Conservation (phyloP, 768 basidiomycete species). For the Aureoboletus auriporus region DNA sequence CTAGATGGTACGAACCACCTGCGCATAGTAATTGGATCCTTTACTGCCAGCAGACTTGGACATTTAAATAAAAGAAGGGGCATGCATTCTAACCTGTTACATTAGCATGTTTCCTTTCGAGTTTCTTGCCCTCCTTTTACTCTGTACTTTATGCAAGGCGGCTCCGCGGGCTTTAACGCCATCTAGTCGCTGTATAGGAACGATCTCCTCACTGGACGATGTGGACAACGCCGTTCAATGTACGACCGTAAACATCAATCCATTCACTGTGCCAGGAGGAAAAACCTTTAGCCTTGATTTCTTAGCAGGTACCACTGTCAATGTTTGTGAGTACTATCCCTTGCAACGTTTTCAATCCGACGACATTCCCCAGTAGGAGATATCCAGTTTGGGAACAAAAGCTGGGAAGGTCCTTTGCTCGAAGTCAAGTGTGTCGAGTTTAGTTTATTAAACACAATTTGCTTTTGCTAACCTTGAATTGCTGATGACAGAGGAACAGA, state of each 20-base stretch:
- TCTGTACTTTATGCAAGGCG: slow-evolving; percentile 16
- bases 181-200: slow-evolving; percentile 40
- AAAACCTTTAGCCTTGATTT: slow-evolving; percentile 46
- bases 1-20: too few species aligned
- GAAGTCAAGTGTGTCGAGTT: slow-evolving; percentile 38
- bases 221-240: slow-evolving; percentile 50
- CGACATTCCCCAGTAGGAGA: slow-evolving; percentile 43
- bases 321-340: slow-evolving; percentile 42
- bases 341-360: neutral
- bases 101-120: too few species aligned
- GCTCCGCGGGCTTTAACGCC: slow-evolving; percentile 11
- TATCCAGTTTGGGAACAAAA: slow-evolving; percentile 49
- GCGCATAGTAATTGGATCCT: too few species aligned
- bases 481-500: slow-evolving; percentile 44
- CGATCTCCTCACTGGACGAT: slow-evolving; percentile 50
- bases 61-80: too few species aligned
- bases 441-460: too few species aligned
- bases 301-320: slow-evolving; percentile 49
- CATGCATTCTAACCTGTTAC: too few species aligned
- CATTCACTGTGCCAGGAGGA: slow-evolving; percentile 56
- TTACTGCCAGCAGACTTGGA: too few species aligned
- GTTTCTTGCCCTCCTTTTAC: slow-evolving; percentile 9
- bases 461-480: too few species aligned
- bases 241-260: slow-evolving; percentile 52
- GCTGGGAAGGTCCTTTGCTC: slow-evolving; percentile 55